phyloP scores from a whole-genome alignment of 768 basidiomycete genomes.

The Tylopilus felleus region DNA sequence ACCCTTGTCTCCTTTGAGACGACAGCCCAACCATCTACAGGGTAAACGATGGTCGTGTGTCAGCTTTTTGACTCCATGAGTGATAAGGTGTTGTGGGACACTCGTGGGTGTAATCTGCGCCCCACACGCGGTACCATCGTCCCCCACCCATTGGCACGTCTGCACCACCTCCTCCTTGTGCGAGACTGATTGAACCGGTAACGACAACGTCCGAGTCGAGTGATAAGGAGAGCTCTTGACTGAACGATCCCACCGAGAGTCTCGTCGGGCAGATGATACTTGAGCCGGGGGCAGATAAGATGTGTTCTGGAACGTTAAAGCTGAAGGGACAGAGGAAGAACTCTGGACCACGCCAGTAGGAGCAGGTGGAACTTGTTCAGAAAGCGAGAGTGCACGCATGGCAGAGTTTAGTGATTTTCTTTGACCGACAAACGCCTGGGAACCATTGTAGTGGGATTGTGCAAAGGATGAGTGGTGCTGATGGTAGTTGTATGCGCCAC shows the following conservation, averaged over 20 bases:
- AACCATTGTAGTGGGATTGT: neutral
- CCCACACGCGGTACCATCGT: slow-evolving; percentile 2
- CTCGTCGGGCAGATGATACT: neutral
- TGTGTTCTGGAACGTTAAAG: neutral
- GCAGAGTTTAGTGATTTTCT: neutral
- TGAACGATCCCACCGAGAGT: neutral
- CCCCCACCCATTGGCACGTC: slow-evolving; percentile 7
- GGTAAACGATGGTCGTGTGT: accelerated
- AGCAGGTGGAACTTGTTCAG: neutral
- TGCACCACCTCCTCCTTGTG: neutral
- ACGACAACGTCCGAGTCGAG: neutral
- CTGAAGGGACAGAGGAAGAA: neutral
- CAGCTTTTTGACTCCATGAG: slow-evolving; percentile 2
- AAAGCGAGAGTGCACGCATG: neutral
- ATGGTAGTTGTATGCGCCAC: too few relatives aligned
- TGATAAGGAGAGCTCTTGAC: neutral
- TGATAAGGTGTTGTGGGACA: slow-evolving; percentile 9
- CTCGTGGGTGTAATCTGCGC: neutral
- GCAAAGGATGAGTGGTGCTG: too few relatives aligned
- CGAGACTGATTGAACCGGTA: neutral
- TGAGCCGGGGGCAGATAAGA: too few relatives aligned
- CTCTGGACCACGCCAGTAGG: neutral
- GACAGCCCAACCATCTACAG: slow-evolving; percentile 15
- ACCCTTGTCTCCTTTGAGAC: neutral
- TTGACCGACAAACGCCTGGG: neutral